These are phyloP conservation scores for Trypethelium eluteriae DNA, from an alignment of 495 filamentous ascomycete genomes.

Conservation along the genomic window DNA sequence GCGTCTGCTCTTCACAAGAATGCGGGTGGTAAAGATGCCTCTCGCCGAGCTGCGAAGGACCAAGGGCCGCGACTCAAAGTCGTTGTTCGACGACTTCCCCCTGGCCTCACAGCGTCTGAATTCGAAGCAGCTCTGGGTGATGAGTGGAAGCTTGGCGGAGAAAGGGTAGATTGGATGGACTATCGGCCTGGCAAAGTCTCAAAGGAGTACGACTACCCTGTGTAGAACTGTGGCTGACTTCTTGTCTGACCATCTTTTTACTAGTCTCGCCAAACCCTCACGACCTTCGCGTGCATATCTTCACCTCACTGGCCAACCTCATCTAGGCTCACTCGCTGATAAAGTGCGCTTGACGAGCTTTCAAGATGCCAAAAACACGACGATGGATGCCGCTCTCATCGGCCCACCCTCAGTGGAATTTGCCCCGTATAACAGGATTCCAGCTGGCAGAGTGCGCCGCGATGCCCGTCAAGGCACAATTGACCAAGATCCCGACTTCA, in stretches of 20 bases:
- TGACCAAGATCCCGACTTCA: slow-evolving; percentile 91
- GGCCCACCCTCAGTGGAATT: slow-evolving; percentile 73
- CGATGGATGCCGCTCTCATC: slow-evolving; percentile 57
- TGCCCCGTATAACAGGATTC: slow-evolving; percentile 71
- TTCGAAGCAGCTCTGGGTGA: slow-evolving; percentile 67
- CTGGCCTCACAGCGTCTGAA: slow-evolving; percentile 72
- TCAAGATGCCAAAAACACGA: slow-evolving; percentile 65
- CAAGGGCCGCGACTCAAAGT: slow-evolving; percentile 66
- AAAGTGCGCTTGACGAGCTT: slow-evolving; percentile 57
- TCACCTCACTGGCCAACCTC: slow-evolving; percentile 51
- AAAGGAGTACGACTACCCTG: slow-evolving; percentile 62
- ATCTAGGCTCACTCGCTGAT: slow-evolving; percentile 56
- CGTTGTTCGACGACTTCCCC: slow-evolving; percentile 75
- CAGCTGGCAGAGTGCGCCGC: slow-evolving; percentile 58
- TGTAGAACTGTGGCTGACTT: not conserved
- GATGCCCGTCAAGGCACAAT: slow-evolving; percentile 90
- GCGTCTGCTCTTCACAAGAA: slow-evolving; percentile 53
- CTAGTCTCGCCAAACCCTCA: slow-evolving; percentile 69
- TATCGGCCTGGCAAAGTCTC: slow-evolving; percentile 80
- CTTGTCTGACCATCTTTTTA: not conserved
- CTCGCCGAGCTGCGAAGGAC: slow-evolving; percentile 33
- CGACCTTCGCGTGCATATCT: slow-evolving; percentile 70
- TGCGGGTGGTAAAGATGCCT: slow-evolving; percentile 26
- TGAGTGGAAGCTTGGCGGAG: slow-evolving; percentile 69
- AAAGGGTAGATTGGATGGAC: slow-evolving; percentile 73